Base-by-base conservation (phyloP, 805 yeast species). In the Candida silvatica region DNA sequence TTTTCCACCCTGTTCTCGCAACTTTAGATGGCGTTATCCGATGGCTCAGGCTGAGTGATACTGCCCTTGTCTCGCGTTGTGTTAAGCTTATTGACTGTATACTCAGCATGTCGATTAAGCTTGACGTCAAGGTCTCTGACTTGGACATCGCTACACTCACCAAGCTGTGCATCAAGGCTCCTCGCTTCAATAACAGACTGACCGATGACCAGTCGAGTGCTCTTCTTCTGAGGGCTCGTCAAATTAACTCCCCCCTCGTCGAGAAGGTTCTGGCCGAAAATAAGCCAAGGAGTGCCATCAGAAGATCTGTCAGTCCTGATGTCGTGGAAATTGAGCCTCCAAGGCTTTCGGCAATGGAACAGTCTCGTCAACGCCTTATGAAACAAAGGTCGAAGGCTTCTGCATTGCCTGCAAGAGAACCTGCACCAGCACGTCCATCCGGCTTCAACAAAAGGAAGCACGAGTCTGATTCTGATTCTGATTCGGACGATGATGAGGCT, bases 31-130 rank as follows among this genome's bases (percentile, higher is more conserved):
- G 76, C 35, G 77, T 84, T 65, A 66, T 84, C 23, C 78, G 76
- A 27, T 83, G 97, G 94, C 64, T 90, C 20, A 67, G 92, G 39
- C 62, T 90, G 31, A 85, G 90, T 39, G 97, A 88, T 55, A 64
- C 72, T 5, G 81, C 86, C 2, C 62, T 90, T 31, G 60, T 84
- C 30, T 69, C 68, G 18, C 71, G 85, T 1, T 85, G 95, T 63
- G 88, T 84, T 5, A 67, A 69, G 17, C 61, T 86, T 31, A 80
- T 83, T 4, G 69, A 77, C 34, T 68, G 71, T 29, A 75, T 85
- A 0, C 64, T 86, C 31, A 82, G 77, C 44, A 55, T 82, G 29
- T 83, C 87, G 0, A 56, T 60, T 20, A 78, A 74, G 27, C 51
- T 62, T 28, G 72, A 69, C 17, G 59, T 77, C 27, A 50, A 67